These are phyloP conservation scores for Baorangia bicolor DNA, from an alignment of 768 basidiomycete genomes.

Conservation along the genomic window DNA sequence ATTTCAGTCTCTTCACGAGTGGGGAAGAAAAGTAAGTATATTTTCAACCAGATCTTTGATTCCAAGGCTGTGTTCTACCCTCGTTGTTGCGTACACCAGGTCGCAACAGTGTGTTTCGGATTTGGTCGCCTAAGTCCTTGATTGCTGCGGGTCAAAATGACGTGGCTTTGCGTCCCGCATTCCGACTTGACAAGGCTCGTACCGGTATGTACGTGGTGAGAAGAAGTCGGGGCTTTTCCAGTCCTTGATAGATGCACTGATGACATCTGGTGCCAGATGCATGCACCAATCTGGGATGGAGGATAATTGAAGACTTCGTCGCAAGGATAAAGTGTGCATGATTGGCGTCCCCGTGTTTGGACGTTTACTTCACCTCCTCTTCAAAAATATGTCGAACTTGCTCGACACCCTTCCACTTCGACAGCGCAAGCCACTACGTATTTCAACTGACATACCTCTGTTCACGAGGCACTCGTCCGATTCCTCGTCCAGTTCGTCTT, in stretches of 20 bases:
- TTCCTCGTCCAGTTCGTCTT: constrained; percentile 26
- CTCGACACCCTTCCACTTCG: neutral
- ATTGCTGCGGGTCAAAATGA: neutral
- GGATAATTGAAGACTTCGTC: neutral
- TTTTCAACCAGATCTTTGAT: neutral
- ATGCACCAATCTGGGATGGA: neutral
- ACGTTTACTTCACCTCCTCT: neutral
- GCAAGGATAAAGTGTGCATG: constrained; percentile 10
- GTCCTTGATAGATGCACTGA: constrained; percentile 5
- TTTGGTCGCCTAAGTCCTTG: neutral
- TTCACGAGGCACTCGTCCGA: constrained; percentile 37
- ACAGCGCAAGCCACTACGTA: constrained; percentile 22
- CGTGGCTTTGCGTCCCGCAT: constrained; percentile 1
- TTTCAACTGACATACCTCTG: constrained; percentile 37
- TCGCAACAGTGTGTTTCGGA: neutral
- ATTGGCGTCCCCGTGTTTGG: neutral
- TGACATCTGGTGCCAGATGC: constrained; percentile 4
- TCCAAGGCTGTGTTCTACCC: neutral
- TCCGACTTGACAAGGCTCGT: neutral
- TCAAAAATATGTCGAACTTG: constrained; percentile 12
- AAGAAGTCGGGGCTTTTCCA: neutral
- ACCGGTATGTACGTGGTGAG: neutral
- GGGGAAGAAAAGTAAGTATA: neutral
- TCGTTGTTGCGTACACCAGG: neutral
- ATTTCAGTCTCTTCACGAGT: neutral